Conservation (phyloP, 371 early-diverging fungal genomes). For the Gilbertella persicaria region DNA sequence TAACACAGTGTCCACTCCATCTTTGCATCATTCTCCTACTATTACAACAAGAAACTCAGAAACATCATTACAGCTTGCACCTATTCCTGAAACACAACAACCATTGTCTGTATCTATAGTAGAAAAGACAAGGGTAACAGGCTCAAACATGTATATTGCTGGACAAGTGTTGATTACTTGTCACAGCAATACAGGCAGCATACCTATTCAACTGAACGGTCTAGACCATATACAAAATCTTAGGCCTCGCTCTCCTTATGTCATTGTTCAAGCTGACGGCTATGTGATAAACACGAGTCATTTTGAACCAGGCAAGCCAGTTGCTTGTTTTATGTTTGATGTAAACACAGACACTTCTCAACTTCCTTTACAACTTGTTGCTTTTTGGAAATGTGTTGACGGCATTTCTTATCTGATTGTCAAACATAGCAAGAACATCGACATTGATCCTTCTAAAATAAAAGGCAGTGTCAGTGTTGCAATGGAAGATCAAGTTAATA, state of each 20-base stretch:
- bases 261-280: background rate
- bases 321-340: slow-evolving; percentile 5
- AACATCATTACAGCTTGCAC: slow-evolving; percentile 2
- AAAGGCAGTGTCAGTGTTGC: background rate
- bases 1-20: background rate
- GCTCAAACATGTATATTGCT: background rate
- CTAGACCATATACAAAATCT: background rate
- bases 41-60: background rate
- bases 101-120: background rate
- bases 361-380: slow-evolving; percentile 1
- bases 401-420: slow-evolving; percentile 7
- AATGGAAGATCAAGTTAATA: background rate
- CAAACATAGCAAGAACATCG: slow-evolving; percentile 1
- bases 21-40: background rate
- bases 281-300: background rate
- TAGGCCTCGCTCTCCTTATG: background rate
- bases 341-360: background rate
- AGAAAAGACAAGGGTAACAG: slow-evolving; percentile 1
- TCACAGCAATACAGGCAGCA: background rate
- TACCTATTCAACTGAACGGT: background rate
- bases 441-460: background rate
- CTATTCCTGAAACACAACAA: slow-evolving; percentile 11
- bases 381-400: slow-evolving; percentile 15
- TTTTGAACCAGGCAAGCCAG: background rate
- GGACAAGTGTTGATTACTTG: slow-evolving; percentile 6